phyloP scores from a whole-genome alignment of 2,329 filamentous ascomycete genomes.

The Aspergillus hiratsukae region DNA sequence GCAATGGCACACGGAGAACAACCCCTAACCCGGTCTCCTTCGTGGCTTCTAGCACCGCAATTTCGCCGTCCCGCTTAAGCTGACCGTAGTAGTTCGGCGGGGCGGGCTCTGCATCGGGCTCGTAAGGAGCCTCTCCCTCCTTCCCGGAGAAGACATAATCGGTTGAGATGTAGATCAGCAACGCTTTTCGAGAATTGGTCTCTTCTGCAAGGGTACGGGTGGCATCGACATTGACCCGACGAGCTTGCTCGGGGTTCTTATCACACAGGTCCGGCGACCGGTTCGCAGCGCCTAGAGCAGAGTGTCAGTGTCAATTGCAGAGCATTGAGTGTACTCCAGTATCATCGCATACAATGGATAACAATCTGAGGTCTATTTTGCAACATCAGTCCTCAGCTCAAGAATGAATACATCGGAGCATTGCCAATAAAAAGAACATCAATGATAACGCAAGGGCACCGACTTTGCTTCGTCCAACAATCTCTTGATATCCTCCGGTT shows the following conservation, averaged over 20 bases:
- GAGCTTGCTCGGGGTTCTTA: slow-evolving; percentile 69
- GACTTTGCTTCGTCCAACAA: slow-evolving; percentile 52
- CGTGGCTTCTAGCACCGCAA: slow-evolving; percentile 63
- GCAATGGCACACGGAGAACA: slow-evolving; percentile 73
- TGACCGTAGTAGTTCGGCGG: slow-evolving; percentile 78
- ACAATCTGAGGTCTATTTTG: slow-evolving; percentile 64
- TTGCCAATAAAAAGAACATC: neutral
- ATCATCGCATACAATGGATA: slow-evolving; percentile 64
- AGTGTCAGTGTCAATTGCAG: slow-evolving; percentile 8
- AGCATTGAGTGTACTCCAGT: neutral
- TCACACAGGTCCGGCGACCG: slow-evolving; percentile 84
- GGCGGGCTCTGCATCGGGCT: slow-evolving; percentile 55
- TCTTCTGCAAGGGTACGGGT: slow-evolving; percentile 62
- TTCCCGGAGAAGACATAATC: slow-evolving; percentile 75
- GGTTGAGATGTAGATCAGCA: slow-evolving; percentile 62
- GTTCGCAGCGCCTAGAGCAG: slow-evolving; percentile 68
- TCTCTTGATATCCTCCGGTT: slow-evolving; percentile 42
- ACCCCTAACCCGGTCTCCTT: slow-evolving; percentile 55
- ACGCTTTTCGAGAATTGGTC: slow-evolving; percentile 52
- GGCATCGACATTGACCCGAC: slow-evolving; percentile 68
- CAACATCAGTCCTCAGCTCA: slow-evolving; percentile 1
- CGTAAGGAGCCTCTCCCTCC: slow-evolving; percentile 82
- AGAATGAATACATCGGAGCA: neutral
- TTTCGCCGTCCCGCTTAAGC: slow-evolving; percentile 67
- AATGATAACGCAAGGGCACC: slow-evolving; percentile 12